Evolutionary conservation across 1,284 basidiomycete species (phyloP), one percentile per base, ranked within the genome.

Genomic region (Tausonia pullulans): DNA sequence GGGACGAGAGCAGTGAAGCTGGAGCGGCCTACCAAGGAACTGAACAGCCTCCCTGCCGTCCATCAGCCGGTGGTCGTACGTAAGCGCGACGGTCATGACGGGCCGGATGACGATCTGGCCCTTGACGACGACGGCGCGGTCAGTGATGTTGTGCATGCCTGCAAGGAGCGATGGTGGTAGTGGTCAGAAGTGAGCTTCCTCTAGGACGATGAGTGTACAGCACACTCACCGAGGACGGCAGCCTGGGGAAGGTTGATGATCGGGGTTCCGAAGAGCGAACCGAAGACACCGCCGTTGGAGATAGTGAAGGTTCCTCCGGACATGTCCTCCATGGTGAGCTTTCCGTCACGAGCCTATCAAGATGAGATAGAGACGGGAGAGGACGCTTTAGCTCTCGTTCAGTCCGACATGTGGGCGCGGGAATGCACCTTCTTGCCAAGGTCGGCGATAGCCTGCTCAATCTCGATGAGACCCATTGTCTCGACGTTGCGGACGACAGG

Each of bases 281-380:
- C 95, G 73, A 98, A 98, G 74, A 98, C 95, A 72, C 95, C 96
- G 60, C 96, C 96, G 76, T 98, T 98, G 63, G 95, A 98, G 77
- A 98, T 98, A 72, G 95, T 98, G 82, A 98, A 98, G 39, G 90
- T 87, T 61, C 95, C 94, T 64, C 95, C 96, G 54, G 90, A 82
- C 95, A 95, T 94, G 75, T 95, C 92, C 76, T 98, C 96, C 66
- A 98, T 83, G 44, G 90, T 87, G 61, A 98, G 83, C 79, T 98
- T 97, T 75, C 88, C 85, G 77, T 98, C 95, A 68, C 89, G 84
- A 57, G 94, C 94, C 88, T 88, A 60, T 1, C 39, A 2, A 58
- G 11, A 27, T 27, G 27, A 27, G 27, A 27, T 27, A 27, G 27
- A 27, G 27, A 27, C 27, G 27, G 27, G 27, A 27, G 27, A 27